Evolutionary conservation across 331 rosid genomes (phyloP).

Genomic region (Telfairia occidentalis): DNA sequence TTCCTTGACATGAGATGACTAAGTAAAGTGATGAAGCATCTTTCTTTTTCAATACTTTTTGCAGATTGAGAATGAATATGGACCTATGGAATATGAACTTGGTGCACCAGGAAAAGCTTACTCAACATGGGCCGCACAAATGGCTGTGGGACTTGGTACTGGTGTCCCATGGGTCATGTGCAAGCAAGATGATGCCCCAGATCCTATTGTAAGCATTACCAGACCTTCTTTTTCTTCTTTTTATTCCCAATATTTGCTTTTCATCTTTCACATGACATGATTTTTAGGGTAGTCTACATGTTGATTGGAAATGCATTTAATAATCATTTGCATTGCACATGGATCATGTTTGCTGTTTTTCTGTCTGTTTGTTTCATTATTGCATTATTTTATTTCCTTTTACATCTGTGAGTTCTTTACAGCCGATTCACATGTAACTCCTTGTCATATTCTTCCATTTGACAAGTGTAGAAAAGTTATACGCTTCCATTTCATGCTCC

Average conservation of each 20-base stretch:
- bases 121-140: conserved; percentile 32
- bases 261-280: background rate
- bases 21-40: background rate
- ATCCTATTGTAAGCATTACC: conserved; percentile 27
- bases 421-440: background rate
- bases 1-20: conserved; percentile 2
- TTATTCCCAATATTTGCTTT: background rate
- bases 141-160: conserved; percentile 25
- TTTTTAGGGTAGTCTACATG: background rate
- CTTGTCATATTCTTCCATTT: background rate
- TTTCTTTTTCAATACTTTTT: conserved; percentile 1
- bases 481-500: background rate
- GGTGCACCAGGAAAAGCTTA: conserved; percentile 32
- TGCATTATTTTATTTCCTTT: background rate
- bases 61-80: conserved; percentile 37
- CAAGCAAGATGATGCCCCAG: conserved; percentile 32
- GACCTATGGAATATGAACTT: conserved; percentile 21
- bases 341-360: background rate
- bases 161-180: conserved; percentile 44
- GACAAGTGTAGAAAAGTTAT: background rate
- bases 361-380: background rate
- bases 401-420: background rate
- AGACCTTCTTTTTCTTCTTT: background rate
- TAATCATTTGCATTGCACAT: conserved; percentile 10
- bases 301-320: background rate